Base-by-base conservation (phyloP, 2,329 filamentous ascomycete species). In the Knufia petricola region DNA sequence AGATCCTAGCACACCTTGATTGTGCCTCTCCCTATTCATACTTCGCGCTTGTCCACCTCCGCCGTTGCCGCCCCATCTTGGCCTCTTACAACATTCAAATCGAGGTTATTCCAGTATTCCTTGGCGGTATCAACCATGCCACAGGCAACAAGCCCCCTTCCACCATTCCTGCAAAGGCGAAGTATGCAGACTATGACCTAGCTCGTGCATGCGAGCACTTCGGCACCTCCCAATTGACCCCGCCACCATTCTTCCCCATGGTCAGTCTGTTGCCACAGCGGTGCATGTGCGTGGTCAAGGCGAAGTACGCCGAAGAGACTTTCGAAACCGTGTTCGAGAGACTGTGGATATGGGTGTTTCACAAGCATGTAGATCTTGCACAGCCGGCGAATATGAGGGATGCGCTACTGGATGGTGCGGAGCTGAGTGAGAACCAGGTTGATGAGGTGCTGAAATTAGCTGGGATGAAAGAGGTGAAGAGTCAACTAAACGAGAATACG, bases 111-210 rank as follows among this genome's bases (percentile, higher is more conserved):
- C 86, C 86, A 12, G 73, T 88, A 45, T 82, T 89, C 60, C 71
- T 90, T 12, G 81, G 79, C 21, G 82, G 74, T 39, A 77, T 86
- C 60, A 84, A 81, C 60, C 68, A 71, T 30, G 72, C 69, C 17
- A 75, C 75, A 38, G 78, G 83, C 43, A 90, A 92, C 64, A 78
- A 78, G 55, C 85, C 85, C 0, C 85, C 86, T 1, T 88, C 84
- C 82, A 71, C 71, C 0, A 69, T 85, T 24, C 45, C 80, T 1
- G 79, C 78, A 37, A 89, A 89, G 69, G 80, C 75, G 19, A 63
- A 60, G 1, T 82, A 87, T 59, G 69, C 74, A 42, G 58, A 58
- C 21, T 74, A 68, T 50, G 77, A 81, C 57, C 59, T 59, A 2
- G 58, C 62, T 17, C 66, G 76, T 37, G 73, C 74, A n/a, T 68